These are phyloP conservation scores for Nidularia pulvinata DNA, from an alignment of 768 basidiomycete species.

Conservation along the genomic window DNA sequence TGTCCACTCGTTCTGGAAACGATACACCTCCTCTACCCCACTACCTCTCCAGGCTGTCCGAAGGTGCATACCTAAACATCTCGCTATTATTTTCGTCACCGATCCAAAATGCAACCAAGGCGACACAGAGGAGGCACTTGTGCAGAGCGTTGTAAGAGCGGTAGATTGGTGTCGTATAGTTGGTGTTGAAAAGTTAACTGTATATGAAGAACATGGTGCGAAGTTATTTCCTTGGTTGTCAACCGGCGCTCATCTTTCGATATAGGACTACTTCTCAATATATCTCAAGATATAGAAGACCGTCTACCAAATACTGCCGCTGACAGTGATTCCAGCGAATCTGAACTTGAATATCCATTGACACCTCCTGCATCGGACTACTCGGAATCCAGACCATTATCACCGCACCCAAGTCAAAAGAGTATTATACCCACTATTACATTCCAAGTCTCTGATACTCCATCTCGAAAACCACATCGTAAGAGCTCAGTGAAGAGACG, in stretches of 20 bases:
- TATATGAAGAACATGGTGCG: slow-evolving; percentile 76
- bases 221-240: background rate
- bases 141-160: slow-evolving; percentile 52
- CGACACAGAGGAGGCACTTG: slow-evolving; percentile 36
- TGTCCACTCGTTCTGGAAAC: slow-evolving; percentile 37
- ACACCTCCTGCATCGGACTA: slow-evolving; percentile 81
- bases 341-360: slow-evolving; percentile 67
- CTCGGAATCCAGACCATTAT: slow-evolving; percentile 63
- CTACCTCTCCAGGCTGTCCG: slow-evolving; percentile 49
- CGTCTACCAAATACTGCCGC: slow-evolving; percentile 24
- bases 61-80: slow-evolving; percentile 60
- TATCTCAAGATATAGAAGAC: slow-evolving; percentile 37
- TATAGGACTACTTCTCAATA: slow-evolving; percentile 38
- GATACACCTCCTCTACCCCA: slow-evolving; percentile 33
- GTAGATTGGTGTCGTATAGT: slow-evolving; percentile 62
- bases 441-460: background rate
- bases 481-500: too few species aligned
- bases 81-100: slow-evolving; percentile 64
- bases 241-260: background rate
- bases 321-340: slow-evolving; percentile 35
- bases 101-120: slow-evolving; percentile 31
- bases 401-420: slow-evolving; percentile 35
- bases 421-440: slow-evolving; percentile 12
- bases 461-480: background rate
- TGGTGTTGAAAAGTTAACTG: slow-evolving; percentile 64